Conservation (phyloP, 2,329 filamentous ascomycete species). For the Venturia asperata region DNA sequence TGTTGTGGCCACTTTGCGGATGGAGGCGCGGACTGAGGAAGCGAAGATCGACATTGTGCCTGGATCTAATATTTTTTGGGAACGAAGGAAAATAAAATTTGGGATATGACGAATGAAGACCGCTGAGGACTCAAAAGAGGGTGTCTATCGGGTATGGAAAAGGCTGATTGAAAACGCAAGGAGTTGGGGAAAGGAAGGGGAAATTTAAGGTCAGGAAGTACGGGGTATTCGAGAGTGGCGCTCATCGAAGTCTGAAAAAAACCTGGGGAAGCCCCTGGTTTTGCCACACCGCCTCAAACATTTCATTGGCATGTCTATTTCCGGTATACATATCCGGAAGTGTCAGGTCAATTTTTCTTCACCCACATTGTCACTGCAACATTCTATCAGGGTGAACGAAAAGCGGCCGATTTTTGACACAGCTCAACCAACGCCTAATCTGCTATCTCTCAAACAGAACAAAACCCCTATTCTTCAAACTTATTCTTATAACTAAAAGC, state of each 20-base stretch:
- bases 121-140: not conserved
- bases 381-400: no score
- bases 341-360: no score
- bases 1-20: slow-evolving; percentile 5
- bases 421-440: no score
- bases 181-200: not conserved
- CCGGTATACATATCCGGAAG: not conserved
- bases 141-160: not conserved
- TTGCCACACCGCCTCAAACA: slow-evolving; percentile 1
- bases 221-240: not conserved
- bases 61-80: not conserved
- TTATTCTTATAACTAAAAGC: no score
- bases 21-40: slow-evolving; percentile 1
- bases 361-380: no score
- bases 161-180: not conserved
- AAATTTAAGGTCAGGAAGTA: not conserved
- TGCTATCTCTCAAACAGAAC: no score
- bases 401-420: no score
- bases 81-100: not conserved
- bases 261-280: not conserved
- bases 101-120: not conserved
- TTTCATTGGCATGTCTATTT: not conserved
- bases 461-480: no score
- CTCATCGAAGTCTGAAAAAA: not conserved
- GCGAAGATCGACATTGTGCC: slow-evolving; percentile 16